Evolutionary conservation across 179 eudicot genomes (phyloP).

Genomic region (Beta lomatogona): DNA sequence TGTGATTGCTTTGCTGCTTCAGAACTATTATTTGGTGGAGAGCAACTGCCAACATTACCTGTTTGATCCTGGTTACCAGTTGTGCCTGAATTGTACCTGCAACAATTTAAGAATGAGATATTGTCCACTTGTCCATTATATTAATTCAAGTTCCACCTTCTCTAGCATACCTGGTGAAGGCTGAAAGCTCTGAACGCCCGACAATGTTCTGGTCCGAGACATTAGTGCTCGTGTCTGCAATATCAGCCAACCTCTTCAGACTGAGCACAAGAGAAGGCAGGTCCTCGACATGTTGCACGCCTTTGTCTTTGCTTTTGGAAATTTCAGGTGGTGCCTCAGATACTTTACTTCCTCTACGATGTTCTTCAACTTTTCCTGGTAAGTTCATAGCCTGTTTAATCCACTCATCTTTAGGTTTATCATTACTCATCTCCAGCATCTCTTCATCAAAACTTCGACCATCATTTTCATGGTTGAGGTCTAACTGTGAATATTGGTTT

Average conservation of each 20-base stretch:
- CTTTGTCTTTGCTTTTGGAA: constrained; percentile 32
- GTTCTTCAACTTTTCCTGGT: constrained; percentile 33
- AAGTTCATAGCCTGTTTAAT: constrained; percentile 36
- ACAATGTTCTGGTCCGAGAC: constrained; percentile 46
- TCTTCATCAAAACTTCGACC: constrained; percentile 32
- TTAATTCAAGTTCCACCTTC: constrained; percentile 7
- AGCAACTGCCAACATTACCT: constrained; percentile 73
- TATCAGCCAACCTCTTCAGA: constrained; percentile 54
- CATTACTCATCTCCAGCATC: constrained; percentile 32
- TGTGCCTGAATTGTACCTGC: constrained; percentile 59
- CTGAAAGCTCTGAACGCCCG: constrained; percentile 61
- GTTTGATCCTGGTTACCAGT: constrained; percentile 52
- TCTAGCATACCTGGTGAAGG: constrained; percentile 65
- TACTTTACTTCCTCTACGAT: constrained; percentile 32
- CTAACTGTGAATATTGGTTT: constrained; percentile 27
- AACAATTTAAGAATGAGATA: constrained; percentile 14
- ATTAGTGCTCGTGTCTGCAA: constrained; percentile 32
- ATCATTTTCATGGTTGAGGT: constrained; percentile 34
- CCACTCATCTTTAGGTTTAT: constrained; percentile 33
- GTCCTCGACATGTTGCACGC: constrained; percentile 31
- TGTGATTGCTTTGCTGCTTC: constrained; percentile 60
- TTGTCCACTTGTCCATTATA: neutral
- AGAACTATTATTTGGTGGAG: constrained; percentile 56
- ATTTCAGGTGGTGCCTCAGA: constrained; percentile 37
- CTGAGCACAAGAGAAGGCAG: constrained; percentile 61